Base-by-base conservation (phyloP, 176 grass and related monocot species). In the Tuctoria greenei region DNA sequence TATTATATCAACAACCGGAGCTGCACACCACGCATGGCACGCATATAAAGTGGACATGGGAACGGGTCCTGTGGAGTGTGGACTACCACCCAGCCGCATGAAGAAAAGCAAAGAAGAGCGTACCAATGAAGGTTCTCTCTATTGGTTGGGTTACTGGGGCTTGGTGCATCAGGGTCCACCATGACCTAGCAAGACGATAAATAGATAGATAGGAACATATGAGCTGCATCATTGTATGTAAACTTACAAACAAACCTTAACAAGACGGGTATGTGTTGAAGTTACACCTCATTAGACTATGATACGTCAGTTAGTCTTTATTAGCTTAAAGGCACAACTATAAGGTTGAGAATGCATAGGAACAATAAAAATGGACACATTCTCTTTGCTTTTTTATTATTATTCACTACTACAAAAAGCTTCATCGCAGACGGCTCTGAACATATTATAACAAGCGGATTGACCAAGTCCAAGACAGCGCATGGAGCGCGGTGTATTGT, bases 101-200 rank as follows among this genome's bases (percentile, higher is more conserved):
- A 42, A 34, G 21, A 74, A 88, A 90, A 78, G 85, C 26, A 63
- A 76, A 10, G 45, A 45, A 47, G 60, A 72, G 79, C 82, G 92
- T 84, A 98, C 95, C 95, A 98, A 58, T 98, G 95, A 77, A 98
- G 91, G 85, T 98, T 76, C 89, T 98, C 91, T 60, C 91, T 87
- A 74, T 88, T 76, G 63, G 86, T 89, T 73, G 95, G 95, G 81
- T 98, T 88, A 83, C 95, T 92, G 15, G 91, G 95, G 76, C 91
- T 98, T 81, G 95, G 95, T 84, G 91, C 56, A 86, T 94, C 95
- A 74, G 95, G 95, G 76, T 98, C 95, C 79, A 94, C 91, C 91
- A 94, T 98, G 50, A 98, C 95, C 95, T 98, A 78, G 74, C 67
- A 71, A 81, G 39, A 86, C 63, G 69, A 83, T 79, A 80, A 28